Conservation (phyloP, 208 protist genomes). For the Trypanosoma cruzi region DNA sequence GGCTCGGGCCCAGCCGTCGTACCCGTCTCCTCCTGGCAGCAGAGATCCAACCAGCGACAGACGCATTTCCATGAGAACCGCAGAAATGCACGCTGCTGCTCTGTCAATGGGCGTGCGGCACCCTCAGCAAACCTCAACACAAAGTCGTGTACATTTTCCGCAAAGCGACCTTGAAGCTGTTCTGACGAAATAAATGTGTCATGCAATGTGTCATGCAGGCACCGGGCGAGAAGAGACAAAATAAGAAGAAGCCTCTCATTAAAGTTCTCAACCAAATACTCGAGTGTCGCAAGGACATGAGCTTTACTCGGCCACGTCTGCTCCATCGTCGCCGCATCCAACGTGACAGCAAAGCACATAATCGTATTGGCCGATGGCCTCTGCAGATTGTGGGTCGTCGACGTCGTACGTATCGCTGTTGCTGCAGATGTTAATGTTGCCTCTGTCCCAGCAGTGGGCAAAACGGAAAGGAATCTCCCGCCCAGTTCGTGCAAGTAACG, state of each 20-base stretch:
- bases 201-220: constrained; percentile 21
- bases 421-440: background rate
- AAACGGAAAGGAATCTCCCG: constrained; percentile 10
- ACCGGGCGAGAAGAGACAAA: constrained; percentile 36
- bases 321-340: constrained; percentile 9
- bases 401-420: background rate
- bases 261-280: constrained; percentile 36
- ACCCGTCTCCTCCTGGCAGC: constrained; percentile 17
- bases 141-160: constrained; percentile 27
- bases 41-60: constrained; percentile 42
- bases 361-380: constrained; percentile 21
- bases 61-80: constrained; percentile 47
- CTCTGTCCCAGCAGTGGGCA: background rate
- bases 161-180: constrained; percentile 7
- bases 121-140: constrained; percentile 43
- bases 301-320: constrained; percentile 34
- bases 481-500: constrained; percentile 8
- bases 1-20: background rate
- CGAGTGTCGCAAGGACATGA: constrained; percentile 33
- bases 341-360: constrained; percentile 7
- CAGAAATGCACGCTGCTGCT: constrained; percentile 47
- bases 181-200: background rate
- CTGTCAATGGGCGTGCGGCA: constrained; percentile 29
- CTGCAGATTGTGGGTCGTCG: background rate
- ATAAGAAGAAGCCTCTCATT: constrained; percentile 56